Evolutionary conservation across 495 filamentous ascomycete species (phyloP), one percentile per base, ranked within the genome.

Genomic region (Echria macrotheca): DNA sequence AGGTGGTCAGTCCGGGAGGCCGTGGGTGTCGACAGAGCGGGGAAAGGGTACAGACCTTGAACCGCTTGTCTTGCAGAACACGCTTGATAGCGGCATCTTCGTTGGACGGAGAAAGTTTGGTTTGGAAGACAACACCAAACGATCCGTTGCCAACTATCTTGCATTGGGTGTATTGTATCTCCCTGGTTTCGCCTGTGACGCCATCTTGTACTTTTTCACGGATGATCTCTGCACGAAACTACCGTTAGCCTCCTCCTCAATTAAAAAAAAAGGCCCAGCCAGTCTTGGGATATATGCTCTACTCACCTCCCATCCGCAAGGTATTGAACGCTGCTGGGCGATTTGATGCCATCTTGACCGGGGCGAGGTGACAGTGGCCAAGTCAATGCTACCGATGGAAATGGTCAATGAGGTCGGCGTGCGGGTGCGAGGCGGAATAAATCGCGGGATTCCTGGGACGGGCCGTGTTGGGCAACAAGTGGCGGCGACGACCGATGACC

Each of bases 121-220:
- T 98, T 69, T 98, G 93, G 66, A 98, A 98, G 52, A 98, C 93
- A 17, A 98, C 93, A 51, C 93, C 93, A 65, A 98, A 98, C 11
- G 93, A 97, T 45, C 93, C 93, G 70, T 98, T 98, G 59, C 93
- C 93, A n/a, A 98, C 93, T 54, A 98, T 97, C 74, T 98, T 98
- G 74, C 93, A 98, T 67, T 98, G 93, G 35, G 93, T 97, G 62
- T 98, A 98, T 64, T 93, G 88, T 71, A 98, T 85, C 60, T 98
- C 93, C 66, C 85, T 86, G 50, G 87, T 90, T 64, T 98, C 94
- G 42, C 93, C 93, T 1, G 93, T 97, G 57, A 94, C 73, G 60
- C 93, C 93, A 80, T 98, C 93, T 72, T 98, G 93, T 54, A 98
- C 93, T 74, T 95, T 97, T 72, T 98, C 93, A 59, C 91, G 88